phyloP scores from a whole-genome alignment of 192 early-diverging fungal species.

The Mortierella hygrophila region DNA sequence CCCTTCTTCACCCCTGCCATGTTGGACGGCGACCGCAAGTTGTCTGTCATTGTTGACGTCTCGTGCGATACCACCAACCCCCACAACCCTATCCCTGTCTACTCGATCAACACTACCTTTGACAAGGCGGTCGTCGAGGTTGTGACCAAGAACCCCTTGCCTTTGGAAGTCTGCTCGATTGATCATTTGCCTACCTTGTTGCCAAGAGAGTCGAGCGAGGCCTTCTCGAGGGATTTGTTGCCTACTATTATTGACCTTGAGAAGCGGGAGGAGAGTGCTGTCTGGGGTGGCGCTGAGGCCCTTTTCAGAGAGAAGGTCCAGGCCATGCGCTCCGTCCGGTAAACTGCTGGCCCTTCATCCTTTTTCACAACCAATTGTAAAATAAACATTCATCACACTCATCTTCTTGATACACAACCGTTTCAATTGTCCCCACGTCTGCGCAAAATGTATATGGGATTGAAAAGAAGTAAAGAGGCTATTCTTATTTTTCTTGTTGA shows the following conservation, averaged over 20 bases:
- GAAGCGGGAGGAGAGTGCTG: slow-evolving; percentile 72
- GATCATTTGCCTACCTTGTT: slow-evolving; percentile 97
- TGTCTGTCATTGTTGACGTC: slow-evolving; percentile 94
- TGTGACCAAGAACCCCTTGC: slow-evolving; percentile 66
- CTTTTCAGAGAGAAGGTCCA: slow-evolving; percentile 84
- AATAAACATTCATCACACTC: neutral
- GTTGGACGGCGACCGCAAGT: slow-evolving; percentile 75
- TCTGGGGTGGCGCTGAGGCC: slow-evolving; percentile 88
- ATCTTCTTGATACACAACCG: slow-evolving; percentile 11
- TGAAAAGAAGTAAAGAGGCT: neutral
- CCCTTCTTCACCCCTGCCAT: slow-evolving; percentile 92
- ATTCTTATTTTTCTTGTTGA: neutral
- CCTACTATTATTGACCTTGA: slow-evolving; percentile 84
- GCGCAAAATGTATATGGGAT: neutral
- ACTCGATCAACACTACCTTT: slow-evolving; percentile 93
- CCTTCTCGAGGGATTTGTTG: slow-evolving; percentile 88
- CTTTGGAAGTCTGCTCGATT: slow-evolving; percentile 93
- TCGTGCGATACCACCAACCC: slow-evolving; percentile 98
- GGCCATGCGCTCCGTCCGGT: slow-evolving; percentile 26
- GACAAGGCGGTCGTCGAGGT: slow-evolving; percentile 89
- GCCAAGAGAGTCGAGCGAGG: slow-evolving; percentile 92
- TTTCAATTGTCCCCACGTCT: neutral
- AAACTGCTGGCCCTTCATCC: neutral
- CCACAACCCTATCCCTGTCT: slow-evolving; percentile 97
- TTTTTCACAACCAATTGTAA: slow-evolving; percentile 19